phyloP scores from a whole-genome alignment of 176 grass and related monocot genomes.

The Tillandsia leiboldiana region DNA sequence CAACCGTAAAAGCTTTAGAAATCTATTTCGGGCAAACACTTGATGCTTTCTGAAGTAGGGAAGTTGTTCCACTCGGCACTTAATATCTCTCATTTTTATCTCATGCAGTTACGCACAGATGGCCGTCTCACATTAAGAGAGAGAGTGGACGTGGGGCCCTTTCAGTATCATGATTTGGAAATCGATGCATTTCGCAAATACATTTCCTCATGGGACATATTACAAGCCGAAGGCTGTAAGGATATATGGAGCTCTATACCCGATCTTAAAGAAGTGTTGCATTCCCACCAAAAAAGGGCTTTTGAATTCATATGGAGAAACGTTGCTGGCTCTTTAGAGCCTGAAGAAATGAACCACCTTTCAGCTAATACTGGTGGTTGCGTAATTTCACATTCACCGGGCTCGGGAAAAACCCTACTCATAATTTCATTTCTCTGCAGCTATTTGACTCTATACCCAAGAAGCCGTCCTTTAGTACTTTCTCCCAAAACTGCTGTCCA shows the following conservation, averaged over 20 bases:
- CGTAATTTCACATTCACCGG: conserved; percentile 85
- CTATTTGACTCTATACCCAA: conserved; percentile 69
- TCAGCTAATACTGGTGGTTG: conserved; percentile 58
- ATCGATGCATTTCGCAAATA: conserved; percentile 26
- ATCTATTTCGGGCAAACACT: too few species aligned
- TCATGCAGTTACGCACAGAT: conserved; percentile 30
- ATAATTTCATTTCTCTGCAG: conserved; percentile 74
- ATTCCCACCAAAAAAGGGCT: conserved; percentile 70
- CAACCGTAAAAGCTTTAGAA: too few species aligned
- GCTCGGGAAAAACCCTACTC: conserved; percentile 74
- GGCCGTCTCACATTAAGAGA: conserved; percentile 21
- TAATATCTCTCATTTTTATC: conserved; percentile 2
- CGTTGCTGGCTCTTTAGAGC: conserved; percentile 39
- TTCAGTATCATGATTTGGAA: conserved; percentile 17
- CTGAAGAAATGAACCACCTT: conserved; percentile 38
- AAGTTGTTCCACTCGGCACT: too few species aligned
- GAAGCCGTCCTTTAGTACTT: conserved; percentile 71
- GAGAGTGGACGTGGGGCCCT: conserved; percentile 12
- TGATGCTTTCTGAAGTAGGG: too few species aligned
- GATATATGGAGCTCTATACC: conserved; percentile 55
- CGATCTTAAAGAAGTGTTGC: conserved; percentile 48
- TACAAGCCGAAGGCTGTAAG: conserved; percentile 26
- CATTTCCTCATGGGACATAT: conserved; percentile 27
- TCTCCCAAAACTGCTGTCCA: conserved; percentile 73
- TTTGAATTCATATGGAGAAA: conserved; percentile 94